These are phyloP conservation scores for Fomes fomentarius DNA, from an alignment of 1,284 basidiomycete species.

Conservation along the genomic window DNA sequence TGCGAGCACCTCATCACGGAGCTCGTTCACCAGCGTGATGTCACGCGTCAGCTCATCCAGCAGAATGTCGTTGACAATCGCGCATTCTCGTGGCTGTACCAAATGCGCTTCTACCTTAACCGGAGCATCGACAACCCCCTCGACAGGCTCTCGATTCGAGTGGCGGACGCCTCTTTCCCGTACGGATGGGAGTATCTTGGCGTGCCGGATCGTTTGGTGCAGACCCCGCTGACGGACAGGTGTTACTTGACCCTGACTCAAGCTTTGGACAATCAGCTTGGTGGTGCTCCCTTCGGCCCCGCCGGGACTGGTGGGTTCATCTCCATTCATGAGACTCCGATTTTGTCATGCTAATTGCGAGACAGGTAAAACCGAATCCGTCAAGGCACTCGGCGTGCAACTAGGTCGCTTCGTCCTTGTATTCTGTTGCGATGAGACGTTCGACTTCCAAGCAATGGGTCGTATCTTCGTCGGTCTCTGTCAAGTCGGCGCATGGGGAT, in stretches of 20 bases:
- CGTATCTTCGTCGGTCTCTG: constrained; percentile 98
- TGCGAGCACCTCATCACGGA: constrained; percentile 99
- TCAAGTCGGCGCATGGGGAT: constrained; percentile 99
- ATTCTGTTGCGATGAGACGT: constrained; percentile 99
- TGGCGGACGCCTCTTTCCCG: constrained; percentile 92
- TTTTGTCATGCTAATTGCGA: constrained; percentile 1
- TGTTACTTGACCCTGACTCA: constrained; percentile 98
- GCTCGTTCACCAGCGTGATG: constrained; percentile 97
- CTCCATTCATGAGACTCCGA: neutral
- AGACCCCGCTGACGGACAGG: constrained; percentile 97
- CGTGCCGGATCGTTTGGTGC: constrained; percentile 95
- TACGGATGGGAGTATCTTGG: constrained; percentile 99
- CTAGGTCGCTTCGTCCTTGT: constrained; percentile 97
- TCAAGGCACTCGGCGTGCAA: constrained; percentile 97
- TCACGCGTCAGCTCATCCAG: constrained; percentile 81
- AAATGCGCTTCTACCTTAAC: constrained; percentile 98
- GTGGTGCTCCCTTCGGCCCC: constrained; percentile 97
- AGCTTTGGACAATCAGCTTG: constrained; percentile 92
- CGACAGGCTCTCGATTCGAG: constrained; percentile 79
- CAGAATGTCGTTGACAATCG: constrained; percentile 67
- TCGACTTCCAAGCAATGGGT: constrained; percentile 99
- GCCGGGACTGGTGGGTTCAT: constrained; percentile 92
- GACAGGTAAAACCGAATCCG: constrained; percentile 96
- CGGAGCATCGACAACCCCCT: constrained; percentile 72
- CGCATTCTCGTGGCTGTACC: constrained; percentile 93